phyloP scores from a whole-genome alignment of 768 basidiomycete species.

The Candolleomyces aberdarensis region DNA sequence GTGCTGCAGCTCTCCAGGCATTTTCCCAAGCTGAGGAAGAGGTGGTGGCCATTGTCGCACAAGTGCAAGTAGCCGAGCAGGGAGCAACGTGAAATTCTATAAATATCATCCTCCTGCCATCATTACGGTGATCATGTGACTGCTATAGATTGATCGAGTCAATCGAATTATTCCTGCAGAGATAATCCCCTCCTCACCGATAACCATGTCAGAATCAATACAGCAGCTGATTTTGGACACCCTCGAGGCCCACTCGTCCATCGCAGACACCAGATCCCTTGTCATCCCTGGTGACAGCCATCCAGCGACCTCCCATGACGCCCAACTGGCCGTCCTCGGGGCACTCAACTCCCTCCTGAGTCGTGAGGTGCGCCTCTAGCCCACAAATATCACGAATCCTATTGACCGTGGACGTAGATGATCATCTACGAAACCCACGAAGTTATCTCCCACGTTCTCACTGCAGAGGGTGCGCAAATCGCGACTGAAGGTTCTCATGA shows the following conservation, averaged over 20 bases:
- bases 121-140: slow-evolving; percentile 14
- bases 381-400: not conserved
- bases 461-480: slow-evolving; percentile 80
- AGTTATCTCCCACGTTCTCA: slow-evolving; percentile 66
- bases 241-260: slow-evolving; percentile 51
- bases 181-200: slow-evolving; percentile 11
- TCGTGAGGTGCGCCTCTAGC: slow-evolving; percentile 61
- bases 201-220: slow-evolving; percentile 67
- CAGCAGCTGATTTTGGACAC: slow-evolving; percentile 79
- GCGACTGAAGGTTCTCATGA: slow-evolving; percentile 87
- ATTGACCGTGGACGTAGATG: slow-evolving; percentile 52
- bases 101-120: not conserved
- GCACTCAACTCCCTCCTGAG: slow-evolving; percentile 88
- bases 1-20: slow-evolving; percentile 62
- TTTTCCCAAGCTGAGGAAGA: slow-evolving; percentile 45
- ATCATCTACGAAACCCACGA: slow-evolving; percentile 79
- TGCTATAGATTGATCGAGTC: slow-evolving; percentile 15
- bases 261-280: slow-evolving; percentile 69
- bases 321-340: slow-evolving; percentile 82
- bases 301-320: slow-evolving; percentile 64
- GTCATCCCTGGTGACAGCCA: slow-evolving; percentile 59
- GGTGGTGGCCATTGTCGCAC: slow-evolving; percentile 13
- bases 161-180: slow-evolving; percentile 4
- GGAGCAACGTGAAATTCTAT: slow-evolving; percentile 15
- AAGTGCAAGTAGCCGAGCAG: slow-evolving; percentile 3